phyloP scores from a whole-genome alignment of 352 stramenopile genomes.

The Phytophthora meadii region DNA sequence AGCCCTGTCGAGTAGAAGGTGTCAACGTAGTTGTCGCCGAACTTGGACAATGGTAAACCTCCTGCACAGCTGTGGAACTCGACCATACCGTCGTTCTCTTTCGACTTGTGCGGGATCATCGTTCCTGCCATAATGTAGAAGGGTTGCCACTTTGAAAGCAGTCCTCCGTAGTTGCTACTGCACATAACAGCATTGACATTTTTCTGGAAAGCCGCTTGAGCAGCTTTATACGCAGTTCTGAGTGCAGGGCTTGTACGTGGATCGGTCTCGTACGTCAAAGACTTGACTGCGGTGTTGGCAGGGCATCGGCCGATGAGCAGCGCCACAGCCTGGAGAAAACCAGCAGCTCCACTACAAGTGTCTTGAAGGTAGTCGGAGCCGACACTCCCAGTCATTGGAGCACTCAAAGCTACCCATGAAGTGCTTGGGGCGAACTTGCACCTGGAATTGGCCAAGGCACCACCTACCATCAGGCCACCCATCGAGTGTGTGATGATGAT shows the following conservation, averaged over 20 bases:
- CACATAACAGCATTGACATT: constrained; percentile 36
- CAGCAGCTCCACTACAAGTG: background rate
- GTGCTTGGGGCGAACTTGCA: background rate
- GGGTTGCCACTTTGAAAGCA: constrained; percentile 32
- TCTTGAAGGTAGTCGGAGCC: constrained; percentile 10
- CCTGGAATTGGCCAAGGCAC: background rate
- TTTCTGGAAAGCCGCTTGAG: background rate
- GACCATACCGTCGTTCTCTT: constrained; percentile 39
- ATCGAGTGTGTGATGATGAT: constrained; percentile 7
- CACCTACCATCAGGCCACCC: background rate
- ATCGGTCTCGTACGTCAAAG: constrained; percentile 35
- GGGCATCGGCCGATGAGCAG: constrained; percentile 12
- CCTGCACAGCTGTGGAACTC: constrained; percentile 37
- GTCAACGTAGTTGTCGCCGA: background rate
- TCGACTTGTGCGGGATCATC: constrained; percentile 38
- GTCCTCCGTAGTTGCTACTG: constrained; percentile 33
- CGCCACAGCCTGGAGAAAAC: background rate
- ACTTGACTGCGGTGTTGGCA: constrained; percentile 19
- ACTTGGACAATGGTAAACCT: background rate
- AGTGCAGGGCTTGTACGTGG: constrained; percentile 13
- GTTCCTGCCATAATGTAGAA: constrained; percentile 16
- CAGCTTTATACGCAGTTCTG: background rate
- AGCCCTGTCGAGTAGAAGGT: constrained; percentile 20
- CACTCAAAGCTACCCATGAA: constrained; percentile 4
- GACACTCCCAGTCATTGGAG: constrained; percentile 1